Percentiles rank a stretch among this genome's conserved stretches.
These are phyloP conservation scores for Setomelanomma holmii DNA, from an alignment of 2,329 filamentous ascomycete species.

Conservation along the genomic window DNA sequence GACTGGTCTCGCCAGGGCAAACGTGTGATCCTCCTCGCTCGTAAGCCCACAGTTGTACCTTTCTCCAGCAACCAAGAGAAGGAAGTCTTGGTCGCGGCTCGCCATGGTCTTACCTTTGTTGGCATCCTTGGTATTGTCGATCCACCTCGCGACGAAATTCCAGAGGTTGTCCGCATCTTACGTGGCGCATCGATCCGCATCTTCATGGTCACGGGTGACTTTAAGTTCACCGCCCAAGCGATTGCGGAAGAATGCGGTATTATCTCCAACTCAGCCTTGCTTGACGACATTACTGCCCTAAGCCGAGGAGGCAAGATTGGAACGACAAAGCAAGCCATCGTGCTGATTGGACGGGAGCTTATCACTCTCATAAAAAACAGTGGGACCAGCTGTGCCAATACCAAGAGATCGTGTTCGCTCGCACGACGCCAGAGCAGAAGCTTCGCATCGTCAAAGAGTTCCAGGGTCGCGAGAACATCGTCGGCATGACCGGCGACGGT, in stretches of 20 bases:
- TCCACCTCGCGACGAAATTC: slow-evolving; percentile 66
- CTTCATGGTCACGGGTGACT: slow-evolving; percentile 84
- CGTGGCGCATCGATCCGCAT: slow-evolving; percentile 75
- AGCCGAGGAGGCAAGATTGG: slow-evolving; percentile 41
- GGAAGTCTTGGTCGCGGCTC: slow-evolving; percentile 62
- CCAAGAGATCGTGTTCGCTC: slow-evolving; percentile 75
- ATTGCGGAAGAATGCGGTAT: slow-evolving; percentile 78
- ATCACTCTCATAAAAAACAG: slow-evolving; percentile 68
- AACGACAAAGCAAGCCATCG: slow-evolving; percentile 34
- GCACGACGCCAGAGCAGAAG: slow-evolving; percentile 79
- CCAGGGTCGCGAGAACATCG: slow-evolving; percentile 65
- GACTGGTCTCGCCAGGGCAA: slow-evolving; percentile 73
- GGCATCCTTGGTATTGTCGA: slow-evolving; percentile 67
- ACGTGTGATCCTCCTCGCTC: slow-evolving; percentile 70
- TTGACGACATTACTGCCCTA: slow-evolving; percentile 64
- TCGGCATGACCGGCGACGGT: slow-evolving; percentile 60
- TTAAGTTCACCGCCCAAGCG: slow-evolving; percentile 74
- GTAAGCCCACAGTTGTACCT: slow-evolving; percentile 59
- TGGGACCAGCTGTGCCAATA: slow-evolving; percentile 72
- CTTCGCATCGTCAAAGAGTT: slow-evolving; percentile 80
- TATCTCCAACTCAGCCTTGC: slow-evolving; percentile 60
- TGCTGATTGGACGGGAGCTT: slow-evolving; percentile 58
- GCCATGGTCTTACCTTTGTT: slow-evolving; percentile 58
- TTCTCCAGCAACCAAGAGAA: slow-evolving; percentile 62
- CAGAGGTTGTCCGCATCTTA: slow-evolving; percentile 66